Evolutionary conservation across 2,329 filamentous ascomycete species (phyloP).

Genomic region (Taxawa tesnikishii): DNA sequence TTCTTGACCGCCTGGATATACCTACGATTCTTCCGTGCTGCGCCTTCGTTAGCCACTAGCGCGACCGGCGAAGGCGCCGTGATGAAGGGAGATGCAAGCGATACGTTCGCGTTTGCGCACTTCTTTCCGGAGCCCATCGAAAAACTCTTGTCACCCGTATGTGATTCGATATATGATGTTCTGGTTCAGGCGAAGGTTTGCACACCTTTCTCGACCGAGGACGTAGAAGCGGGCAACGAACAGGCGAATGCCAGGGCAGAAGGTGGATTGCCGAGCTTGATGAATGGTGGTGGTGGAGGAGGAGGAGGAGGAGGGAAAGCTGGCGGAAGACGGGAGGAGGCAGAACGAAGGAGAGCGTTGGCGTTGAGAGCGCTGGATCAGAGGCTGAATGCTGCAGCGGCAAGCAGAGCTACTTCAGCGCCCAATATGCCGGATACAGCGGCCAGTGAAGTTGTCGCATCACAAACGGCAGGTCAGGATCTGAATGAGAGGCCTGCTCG

Average conservation of each 20-base stretch:
- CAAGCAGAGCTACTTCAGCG: slow-evolving; percentile 5
- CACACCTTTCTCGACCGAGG: slow-evolving; percentile 72
- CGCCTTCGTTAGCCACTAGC: slow-evolving; percentile 43
- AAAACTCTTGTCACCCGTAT: slow-evolving; percentile 60
- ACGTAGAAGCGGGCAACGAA: slow-evolving; percentile 61
- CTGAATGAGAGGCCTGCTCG: no score
- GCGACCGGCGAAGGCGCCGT: slow-evolving; percentile 31
- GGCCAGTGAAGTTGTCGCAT: no score
- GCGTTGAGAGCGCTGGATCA: slow-evolving; percentile 89
- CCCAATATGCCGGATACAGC: no score
- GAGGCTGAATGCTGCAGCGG: slow-evolving; percentile 70
- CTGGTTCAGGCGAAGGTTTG: slow-evolving; percentile 68
- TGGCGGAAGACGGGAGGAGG: slow-evolving; percentile 72
- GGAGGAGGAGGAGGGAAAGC: slow-evolving; percentile 37
- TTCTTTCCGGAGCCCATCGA: slow-evolving; percentile 86
- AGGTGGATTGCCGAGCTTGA: slow-evolving; percentile 46
- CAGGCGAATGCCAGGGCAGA: slow-evolving; percentile 55
- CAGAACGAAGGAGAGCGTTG: slow-evolving; percentile 76
- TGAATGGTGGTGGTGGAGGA: slow-evolving; percentile 35
- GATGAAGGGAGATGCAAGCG: slow-evolving; percentile 81
- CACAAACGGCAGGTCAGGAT: no score
- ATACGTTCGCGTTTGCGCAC: slow-evolving; percentile 90
- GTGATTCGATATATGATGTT: slow-evolving; percentile 60
- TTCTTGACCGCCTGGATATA: slow-evolving; percentile 90
- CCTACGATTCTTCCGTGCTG: slow-evolving; percentile 82